Evolutionary conservation across 2,329 filamentous ascomycete genomes (phyloP).

Genomic region (Neopestalotiopsis sp.): DNA sequence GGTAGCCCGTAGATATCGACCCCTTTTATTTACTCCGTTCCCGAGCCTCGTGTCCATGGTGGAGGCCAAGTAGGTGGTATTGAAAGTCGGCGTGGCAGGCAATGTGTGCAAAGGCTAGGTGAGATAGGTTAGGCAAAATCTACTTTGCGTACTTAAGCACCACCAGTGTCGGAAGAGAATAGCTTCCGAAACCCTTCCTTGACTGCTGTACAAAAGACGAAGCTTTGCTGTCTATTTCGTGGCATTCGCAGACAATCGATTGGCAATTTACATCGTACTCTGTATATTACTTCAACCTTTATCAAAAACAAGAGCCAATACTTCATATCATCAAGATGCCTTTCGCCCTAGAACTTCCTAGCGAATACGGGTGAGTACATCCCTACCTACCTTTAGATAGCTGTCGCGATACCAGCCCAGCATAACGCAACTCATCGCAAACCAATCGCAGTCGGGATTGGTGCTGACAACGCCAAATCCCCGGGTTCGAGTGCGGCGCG

Average conservation of each 20-base stretch:
- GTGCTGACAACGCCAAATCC: conserved; percentile 14
- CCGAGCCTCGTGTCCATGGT: background rate
- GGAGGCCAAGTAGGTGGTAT: background rate
- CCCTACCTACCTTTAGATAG: too few species aligned
- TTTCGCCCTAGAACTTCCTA: conserved; percentile 48
- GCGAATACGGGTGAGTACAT: conserved; percentile 54
- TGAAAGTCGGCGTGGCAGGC: too few species aligned
- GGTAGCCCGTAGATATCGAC: background rate
- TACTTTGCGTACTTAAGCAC: background rate
- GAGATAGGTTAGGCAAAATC: background rate
- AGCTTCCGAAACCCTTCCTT: background rate
- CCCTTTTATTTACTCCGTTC: background rate
- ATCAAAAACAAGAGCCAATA: background rate
- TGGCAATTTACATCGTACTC: background rate
- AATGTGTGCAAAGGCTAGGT: background rate
- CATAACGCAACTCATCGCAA: conserved; percentile 7
- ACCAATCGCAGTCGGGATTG: background rate
- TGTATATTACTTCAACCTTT: background rate
- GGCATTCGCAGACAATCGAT: background rate
- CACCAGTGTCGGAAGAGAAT: background rate
- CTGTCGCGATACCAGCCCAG: background rate
- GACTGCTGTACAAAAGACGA: background rate
- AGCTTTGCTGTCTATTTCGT: background rate
- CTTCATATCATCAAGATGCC: conserved; percentile 41
- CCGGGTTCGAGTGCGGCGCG: background rate